A percentile compares a stretch with the other conserved stretches of the same genome.
Conservation (phyloP, 179 eudicot genomes). For the Spergularia azorica region DNA sequence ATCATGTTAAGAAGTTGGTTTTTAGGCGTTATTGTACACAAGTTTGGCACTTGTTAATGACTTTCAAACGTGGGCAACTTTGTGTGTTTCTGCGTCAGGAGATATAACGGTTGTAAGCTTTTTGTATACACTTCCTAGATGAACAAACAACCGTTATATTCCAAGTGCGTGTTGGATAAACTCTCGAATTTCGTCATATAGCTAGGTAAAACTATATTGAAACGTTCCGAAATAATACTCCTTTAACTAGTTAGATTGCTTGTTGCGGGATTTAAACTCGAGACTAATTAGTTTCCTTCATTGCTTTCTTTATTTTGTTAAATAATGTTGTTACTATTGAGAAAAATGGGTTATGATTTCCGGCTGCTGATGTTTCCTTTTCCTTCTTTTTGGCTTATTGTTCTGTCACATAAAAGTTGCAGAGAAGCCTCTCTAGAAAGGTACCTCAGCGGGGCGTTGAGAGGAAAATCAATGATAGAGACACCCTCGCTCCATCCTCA, state of each 20-base stretch:
- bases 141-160: too few species aligned
- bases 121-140: too few species aligned
- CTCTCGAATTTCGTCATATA: too few species aligned
- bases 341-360: conserved; percentile 5
- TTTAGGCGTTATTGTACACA: neutral
- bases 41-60: neutral
- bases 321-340: conserved; percentile 8
- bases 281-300: too few species aligned
- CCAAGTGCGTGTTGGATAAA: too few species aligned
- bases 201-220: too few species aligned
- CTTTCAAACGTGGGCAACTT: conserved; percentile 19
- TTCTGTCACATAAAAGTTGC: conserved; percentile 46
- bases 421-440: conserved; percentile 68
- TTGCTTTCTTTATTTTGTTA: neutral
- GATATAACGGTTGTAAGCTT: conserved; percentile 1
- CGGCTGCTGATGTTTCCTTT: conserved; percentile 13
- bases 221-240: too few species aligned
- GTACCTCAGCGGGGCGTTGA: conserved; percentile 33
- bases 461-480: conserved; percentile 29
- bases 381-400: neutral
- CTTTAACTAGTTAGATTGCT: too few species aligned
- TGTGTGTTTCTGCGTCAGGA: conserved; percentile 3
- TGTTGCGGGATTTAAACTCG: too few species aligned
- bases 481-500: conserved; percentile 30
- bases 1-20: conserved; percentile 10